Base-by-base conservation (phyloP, 768 basidiomycete genomes). In the Phanerochaete sordida region DNA sequence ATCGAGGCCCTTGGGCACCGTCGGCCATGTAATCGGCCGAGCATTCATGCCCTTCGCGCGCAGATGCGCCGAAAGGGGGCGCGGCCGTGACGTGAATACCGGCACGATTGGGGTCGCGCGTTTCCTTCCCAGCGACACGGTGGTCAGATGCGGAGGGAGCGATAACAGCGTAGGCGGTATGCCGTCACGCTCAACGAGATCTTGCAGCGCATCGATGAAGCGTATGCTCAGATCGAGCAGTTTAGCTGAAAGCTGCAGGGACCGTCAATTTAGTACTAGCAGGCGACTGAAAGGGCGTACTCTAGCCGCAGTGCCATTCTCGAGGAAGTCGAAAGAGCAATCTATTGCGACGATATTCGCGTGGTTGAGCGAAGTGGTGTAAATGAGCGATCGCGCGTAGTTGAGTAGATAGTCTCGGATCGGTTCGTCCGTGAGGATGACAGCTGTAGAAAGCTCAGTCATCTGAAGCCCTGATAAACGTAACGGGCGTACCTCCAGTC, bases 301-400 rank as follows among this genome's bases (percentile, higher is more conserved):
- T 64, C 77, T 66, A 65, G 85, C 76, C 0, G 90, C 82, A 16
- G 83, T 84, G 3, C 87, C 87, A 30, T 88, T 79, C 60, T 82
- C 78, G 3, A 97, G 78, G 71, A 93, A 72, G 68, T 95, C 92
- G 69, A 95, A 89, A 0, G 91, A 87, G 62, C 86, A 88, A 48
- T 86, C 83, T 13, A 87, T 81, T 0, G 91, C 86, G 49, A 93
- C 75, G 44, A 95, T 80, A 67, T 86, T 93, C 13, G 87, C 81
- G 65, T 85, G 84, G 61, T 87, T 86, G 60, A 93, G 80, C 0
- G 92, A 84, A 0, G 96, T 98, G 2, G 94, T 97, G 75, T 94
- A 98, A 53, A 98, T 91, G 52, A 98, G 77, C 2, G 93, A 83
- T 27, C 95, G 82, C 0, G 94, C 94, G 73, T 95, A 98, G 70